Percentiles rank a stretch among this genome's conserved stretches.
These are phyloP conservation scores for Oryza meridionalis DNA, from an alignment of 176 grass and related monocot genomes.

Conservation along the genomic window DNA sequence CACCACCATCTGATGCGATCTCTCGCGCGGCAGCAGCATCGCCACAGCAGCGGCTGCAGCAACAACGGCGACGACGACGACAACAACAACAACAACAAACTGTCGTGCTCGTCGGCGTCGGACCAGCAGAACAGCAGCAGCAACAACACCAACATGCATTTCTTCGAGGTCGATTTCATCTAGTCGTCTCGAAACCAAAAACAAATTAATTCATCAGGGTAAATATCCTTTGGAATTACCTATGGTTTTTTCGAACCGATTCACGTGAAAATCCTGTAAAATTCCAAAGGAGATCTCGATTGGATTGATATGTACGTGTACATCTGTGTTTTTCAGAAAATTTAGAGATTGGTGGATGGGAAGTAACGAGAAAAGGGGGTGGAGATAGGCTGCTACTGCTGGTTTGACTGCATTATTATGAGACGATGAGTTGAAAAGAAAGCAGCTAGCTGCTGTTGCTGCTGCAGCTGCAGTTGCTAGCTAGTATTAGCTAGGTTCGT, in stretches of 20 bases:
- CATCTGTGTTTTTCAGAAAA: background rate
- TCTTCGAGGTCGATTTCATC: constrained; percentile 64
- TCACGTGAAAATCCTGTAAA: background rate
- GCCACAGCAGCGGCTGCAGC: background rate
- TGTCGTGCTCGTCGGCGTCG: constrained; percentile 50
- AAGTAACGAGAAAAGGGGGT: background rate
- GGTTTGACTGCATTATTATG: constrained; percentile 38
- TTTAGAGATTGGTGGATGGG: background rate
- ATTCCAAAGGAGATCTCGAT: background rate
- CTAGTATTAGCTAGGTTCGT: background rate
- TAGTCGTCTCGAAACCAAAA: background rate
- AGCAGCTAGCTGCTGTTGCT: background rate
- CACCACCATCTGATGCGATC: constrained; percentile 30
- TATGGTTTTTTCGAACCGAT: too few species aligned
- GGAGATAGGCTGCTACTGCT: background rate
- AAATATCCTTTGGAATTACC: too few species aligned
- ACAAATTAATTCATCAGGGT: too few species aligned
- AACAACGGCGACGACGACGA: too few species aligned
- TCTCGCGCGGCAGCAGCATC: constrained; percentile 25
- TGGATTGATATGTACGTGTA: background rate
- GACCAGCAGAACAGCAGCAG: constrained; percentile 39
- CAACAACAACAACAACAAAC: constrained; percentile 25
- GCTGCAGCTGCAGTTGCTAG: background rate
- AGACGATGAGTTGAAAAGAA: constrained; percentile 38
- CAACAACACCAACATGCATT: constrained; percentile 36